A percentile compares a stretch with the other conserved stretches of the same genome.
These are phyloP conservation scores for Globisporangium nodosum DNA, from an alignment of 352 stramenopile genomes.

Conservation along the genomic window DNA sequence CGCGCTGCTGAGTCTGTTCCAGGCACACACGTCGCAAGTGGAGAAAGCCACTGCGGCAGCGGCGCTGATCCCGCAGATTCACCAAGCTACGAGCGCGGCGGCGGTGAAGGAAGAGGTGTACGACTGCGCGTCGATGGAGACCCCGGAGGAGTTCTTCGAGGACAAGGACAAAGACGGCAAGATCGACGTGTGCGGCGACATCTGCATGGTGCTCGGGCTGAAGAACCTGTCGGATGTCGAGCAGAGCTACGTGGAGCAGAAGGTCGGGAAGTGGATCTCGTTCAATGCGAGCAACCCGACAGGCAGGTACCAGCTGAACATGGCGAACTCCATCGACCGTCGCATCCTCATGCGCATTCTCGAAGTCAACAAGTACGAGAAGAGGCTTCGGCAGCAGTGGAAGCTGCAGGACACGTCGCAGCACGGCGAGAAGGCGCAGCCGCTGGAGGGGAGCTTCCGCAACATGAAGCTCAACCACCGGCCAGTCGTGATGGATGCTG, in stretches of 20 bases:
- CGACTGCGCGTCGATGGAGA: conserved; percentile 56
- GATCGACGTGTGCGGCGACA: conserved; percentile 76
- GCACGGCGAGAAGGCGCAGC: conserved; percentile 29
- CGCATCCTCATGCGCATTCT: conserved; percentile 71
- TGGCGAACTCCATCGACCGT: conserved; percentile 62
- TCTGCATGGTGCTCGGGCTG: conserved; percentile 70
- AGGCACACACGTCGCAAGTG: conserved; percentile 55
- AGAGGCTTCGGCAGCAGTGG: conserved; percentile 38
- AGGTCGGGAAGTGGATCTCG: conserved; percentile 74
- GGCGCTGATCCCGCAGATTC: conserved; percentile 60
- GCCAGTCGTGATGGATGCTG: conserved; percentile 34
- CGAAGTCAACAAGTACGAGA: conserved; percentile 56
- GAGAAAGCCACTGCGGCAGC: conserved; percentile 64
- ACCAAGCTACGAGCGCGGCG: conserved; percentile 13
- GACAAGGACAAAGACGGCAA: conserved; percentile 78
- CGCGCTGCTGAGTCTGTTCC: conserved; percentile 48
- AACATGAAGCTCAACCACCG: conserved; percentile 63
- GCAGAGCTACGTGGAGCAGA: conserved; percentile 60
- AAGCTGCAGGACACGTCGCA: conserved; percentile 69
- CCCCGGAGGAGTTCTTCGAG: conserved; percentile 62
- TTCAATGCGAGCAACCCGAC: conserved; percentile 70
- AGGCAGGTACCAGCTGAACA: conserved; percentile 61
- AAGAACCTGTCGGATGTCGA: conserved; percentile 59
- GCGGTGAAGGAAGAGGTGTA: conserved; percentile 28
- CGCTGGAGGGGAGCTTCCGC: conserved; percentile 41